Evolutionary conservation across 1,284 basidiomycete species (phyloP), one percentile per base, ranked within the genome.

Genomic region (Termitomyces sp.): DNA sequence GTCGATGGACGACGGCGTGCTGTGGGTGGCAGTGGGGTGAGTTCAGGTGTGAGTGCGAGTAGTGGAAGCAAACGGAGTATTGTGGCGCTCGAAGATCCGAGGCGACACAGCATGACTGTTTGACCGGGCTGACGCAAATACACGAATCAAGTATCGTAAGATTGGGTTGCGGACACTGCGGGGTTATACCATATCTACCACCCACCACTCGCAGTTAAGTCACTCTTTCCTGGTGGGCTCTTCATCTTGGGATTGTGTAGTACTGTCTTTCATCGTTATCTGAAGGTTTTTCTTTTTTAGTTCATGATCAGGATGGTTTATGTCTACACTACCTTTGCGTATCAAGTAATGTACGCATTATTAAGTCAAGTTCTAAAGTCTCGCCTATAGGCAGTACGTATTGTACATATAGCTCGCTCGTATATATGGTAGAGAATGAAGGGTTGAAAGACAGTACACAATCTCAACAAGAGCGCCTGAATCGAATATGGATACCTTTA

Each of bases 1-100:
- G 64, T 79, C 2, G 84, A 85, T 24, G 77, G 78, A n/a, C 71
- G 85, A 55, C 72, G 82, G 61, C 77, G 78, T 51, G 63, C 61
- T 21, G 48, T 24, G 4, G 19, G 45, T 17, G 13, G 21, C 15
- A 48, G 53, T 17, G 56, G 51, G 38, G 47, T 36, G 34, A n/a
- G 15, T n/a, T 36, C 34, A 6, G 34, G 41, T 34, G 47, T 50
- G 15, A 50, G 24, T 10, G 12, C 36, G 19, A 30, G 36, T 12
- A n/a, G 50, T 45, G 41, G 33, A 1, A 50, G 42, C 28, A 61
- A 54, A 47, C 38, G 57, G n/a, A 51, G 9, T 30, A 39, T 39
- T 21, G 43, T 26, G 7, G 42, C 48, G 45, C 21, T 47, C 24
- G 61, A 63, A 30, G 62, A 61, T 17, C 42, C 50, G 53, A 59